These are phyloP conservation scores for Neofusicoccum parvum DNA, from an alignment of 2,329 filamentous ascomycete species.

Conservation along the genomic window DNA sequence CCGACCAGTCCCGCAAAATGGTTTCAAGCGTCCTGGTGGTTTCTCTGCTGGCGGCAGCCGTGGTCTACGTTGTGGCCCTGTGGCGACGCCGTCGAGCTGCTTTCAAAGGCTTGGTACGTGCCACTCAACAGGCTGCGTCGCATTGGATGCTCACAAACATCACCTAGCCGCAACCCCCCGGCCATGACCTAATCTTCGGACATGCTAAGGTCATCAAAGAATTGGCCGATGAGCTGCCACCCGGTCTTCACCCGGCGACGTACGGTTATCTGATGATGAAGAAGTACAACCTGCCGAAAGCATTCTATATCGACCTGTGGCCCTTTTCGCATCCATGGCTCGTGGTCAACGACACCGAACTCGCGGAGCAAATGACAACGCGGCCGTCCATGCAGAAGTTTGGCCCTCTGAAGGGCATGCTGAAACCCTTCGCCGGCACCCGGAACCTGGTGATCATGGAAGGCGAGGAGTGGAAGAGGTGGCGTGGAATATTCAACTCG, in stretches of 20 bases:
- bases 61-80: background rate
- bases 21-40: background rate
- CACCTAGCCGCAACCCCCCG: background rate
- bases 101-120: slow-evolving; percentile 7
- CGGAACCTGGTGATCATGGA: slow-evolving; percentile 22
- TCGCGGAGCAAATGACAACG: slow-evolving; percentile 2
- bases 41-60: background rate
- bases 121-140: background rate
- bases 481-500: slow-evolving; percentile 28
- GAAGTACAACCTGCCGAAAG: slow-evolving; percentile 6
- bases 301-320: slow-evolving; percentile 20
- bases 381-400: background rate
- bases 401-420: background rate
- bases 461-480: slow-evolving; percentile 29
- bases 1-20: background rate
- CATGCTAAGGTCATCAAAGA: slow-evolving; percentile 2
- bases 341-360: background rate
- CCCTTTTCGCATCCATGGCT: slow-evolving; percentile 4
- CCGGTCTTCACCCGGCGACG: background rate
- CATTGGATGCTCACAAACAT: background rate
- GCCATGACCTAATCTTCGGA: background rate
- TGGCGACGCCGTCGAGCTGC: background rate
- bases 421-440: slow-evolving; percentile 3
- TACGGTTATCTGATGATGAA: slow-evolving; percentile 1
- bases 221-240: background rate